phyloP scores from a whole-genome alignment of 805 yeast genomes.

The Candida khao-thaluensis region DNA sequence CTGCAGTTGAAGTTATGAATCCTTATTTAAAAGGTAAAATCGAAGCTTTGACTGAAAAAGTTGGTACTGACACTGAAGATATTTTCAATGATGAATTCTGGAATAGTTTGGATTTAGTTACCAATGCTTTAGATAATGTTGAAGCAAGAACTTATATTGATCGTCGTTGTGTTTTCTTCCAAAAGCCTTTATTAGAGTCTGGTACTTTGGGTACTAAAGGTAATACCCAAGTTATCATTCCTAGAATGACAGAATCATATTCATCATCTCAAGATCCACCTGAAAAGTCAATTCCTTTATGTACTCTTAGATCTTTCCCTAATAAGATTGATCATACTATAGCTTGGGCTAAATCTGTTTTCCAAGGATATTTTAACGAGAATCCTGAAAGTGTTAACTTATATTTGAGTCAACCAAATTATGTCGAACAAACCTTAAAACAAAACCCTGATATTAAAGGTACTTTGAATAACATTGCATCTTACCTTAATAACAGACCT shows the following conservation, averaged over 20 bases:
- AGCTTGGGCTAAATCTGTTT: conserved; percentile 97
- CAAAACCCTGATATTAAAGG: conserved; percentile 91
- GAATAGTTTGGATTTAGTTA: conserved; percentile 80
- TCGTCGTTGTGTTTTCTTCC: conserved; percentile 90
- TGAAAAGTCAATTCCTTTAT: conserved; percentile 93
- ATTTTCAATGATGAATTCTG: conserved; percentile 85
- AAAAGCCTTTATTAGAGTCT: conserved; percentile 87
- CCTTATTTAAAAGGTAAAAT: conserved; percentile 79
- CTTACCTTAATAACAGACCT: conserved; percentile 78
- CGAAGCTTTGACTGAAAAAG: conserved; percentile 76
- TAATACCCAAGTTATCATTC: conserved; percentile 94
- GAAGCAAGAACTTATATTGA: conserved; percentile 98
- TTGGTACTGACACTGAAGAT: conserved; percentile 89
- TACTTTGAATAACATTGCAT: conserved; percentile 74
- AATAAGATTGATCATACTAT: conserved; percentile 97
- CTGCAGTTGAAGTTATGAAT: conserved; percentile 82
- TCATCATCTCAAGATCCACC: conserved; percentile 98
- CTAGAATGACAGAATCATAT: conserved; percentile 91
- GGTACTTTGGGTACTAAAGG: conserved; percentile 99
- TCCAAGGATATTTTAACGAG: conserved; percentile 88
- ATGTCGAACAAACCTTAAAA: conserved; percentile 86
- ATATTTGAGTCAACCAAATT: conserved; percentile 88
- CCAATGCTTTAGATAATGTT: conserved; percentile 95
- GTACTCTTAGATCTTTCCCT: conserved; percentile 97
- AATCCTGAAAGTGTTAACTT: conserved; percentile 92